Percentiles rank a stretch among this genome's conserved stretches.
Evolutionary conservation across 768 basidiomycete species (phyloP).

Genomic region (Tylopilus vinaceipallidus): DNA sequence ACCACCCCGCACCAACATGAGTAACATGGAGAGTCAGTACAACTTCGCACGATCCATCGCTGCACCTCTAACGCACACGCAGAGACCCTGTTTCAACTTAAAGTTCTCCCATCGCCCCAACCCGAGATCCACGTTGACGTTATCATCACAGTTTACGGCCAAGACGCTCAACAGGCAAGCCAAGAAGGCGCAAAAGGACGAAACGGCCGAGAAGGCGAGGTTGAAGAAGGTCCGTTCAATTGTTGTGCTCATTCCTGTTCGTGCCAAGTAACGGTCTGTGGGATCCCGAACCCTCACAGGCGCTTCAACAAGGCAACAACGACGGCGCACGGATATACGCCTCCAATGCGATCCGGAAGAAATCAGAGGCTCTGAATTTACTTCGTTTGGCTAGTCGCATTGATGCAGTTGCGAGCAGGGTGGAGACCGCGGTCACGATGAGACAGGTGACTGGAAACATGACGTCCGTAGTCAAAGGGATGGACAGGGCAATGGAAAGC

Average conservation of each 20-base stretch:
- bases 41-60: not conserved
- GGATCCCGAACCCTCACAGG: conserved; percentile 46
- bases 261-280: not conserved
- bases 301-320: conserved; percentile 92
- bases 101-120: conserved; percentile 49
- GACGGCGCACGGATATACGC: conserved; percentile 99
- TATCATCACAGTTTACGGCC: conserved; percentile 84
- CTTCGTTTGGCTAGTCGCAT: conserved; percentile 87
- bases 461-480: conserved; percentile 93
- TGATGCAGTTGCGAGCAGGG: conserved; percentile 94
- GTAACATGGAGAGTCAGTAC: conserved; percentile 84
- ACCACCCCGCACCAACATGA: conserved; percentile 46
- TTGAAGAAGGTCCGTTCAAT: conserved; percentile 78
- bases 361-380: conserved; percentile 89
- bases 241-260: not conserved
- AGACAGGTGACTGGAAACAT: conserved; percentile 94
- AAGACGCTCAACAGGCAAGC: conserved; percentile 94
- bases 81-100: conserved; percentile 99
- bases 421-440: conserved; percentile 99
- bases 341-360: conserved; percentile 97
- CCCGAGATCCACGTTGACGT: conserved; percentile 12
- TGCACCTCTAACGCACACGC: conserved; percentile 11
- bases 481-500: conserved; percentile 98
- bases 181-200: conserved; percentile 97
- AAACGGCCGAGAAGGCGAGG: conserved; percentile 80